Base-by-base conservation (phyloP, 108 stramenopile species). In the Aurantiochytrium sp. region DNA sequence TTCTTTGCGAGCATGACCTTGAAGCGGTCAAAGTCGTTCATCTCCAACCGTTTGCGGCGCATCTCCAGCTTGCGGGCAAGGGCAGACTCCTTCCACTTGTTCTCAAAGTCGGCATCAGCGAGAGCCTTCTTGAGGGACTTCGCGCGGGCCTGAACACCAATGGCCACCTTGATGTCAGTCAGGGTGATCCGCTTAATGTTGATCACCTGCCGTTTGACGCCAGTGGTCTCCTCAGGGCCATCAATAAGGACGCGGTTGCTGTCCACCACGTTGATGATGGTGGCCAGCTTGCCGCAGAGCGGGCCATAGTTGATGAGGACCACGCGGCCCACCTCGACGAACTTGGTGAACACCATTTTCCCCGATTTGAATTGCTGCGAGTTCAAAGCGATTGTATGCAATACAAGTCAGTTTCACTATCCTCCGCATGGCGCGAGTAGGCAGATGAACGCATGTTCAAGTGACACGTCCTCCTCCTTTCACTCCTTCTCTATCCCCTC, bases 281-380 rank as follows among this genome's bases (percentile, higher is more conserved):
- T 97, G 91, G 96, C 96, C 57, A 99, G 94, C 94, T 97, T 98
- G 76, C 98, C 98, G 47, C 91, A 88, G 55, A 97, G 95, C 35
- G 96, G 96, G 90, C 99, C 99, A 90, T 97, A 99, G 95, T 98
- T 98, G 93, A 99, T 94, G 23, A 99, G 94, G 91, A 96, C 96
- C 60, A 99, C 96, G 60, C 99, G 98, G 91, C 99, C 99, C 88
- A 99, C 96, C 95, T 99, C 98, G 58, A 98, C 98, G 93, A 96
- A 99, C 89, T 98, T 95, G 55, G 94, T 96, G 95, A 99, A 97
- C 72, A 94, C 94, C 97, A 97, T 97, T 93, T 47, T 83, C 14
- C 23, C 76, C 64, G 42, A 18, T 10, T 19, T 69, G 25, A 28
- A 18, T 42, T 42, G 42, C 42, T 69, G 64, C 2, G 35, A 35